These are phyloP conservation scores for Omphalotus guepiniiformis DNA, from an alignment of 768 basidiomycete species.

Conservation along the genomic window DNA sequence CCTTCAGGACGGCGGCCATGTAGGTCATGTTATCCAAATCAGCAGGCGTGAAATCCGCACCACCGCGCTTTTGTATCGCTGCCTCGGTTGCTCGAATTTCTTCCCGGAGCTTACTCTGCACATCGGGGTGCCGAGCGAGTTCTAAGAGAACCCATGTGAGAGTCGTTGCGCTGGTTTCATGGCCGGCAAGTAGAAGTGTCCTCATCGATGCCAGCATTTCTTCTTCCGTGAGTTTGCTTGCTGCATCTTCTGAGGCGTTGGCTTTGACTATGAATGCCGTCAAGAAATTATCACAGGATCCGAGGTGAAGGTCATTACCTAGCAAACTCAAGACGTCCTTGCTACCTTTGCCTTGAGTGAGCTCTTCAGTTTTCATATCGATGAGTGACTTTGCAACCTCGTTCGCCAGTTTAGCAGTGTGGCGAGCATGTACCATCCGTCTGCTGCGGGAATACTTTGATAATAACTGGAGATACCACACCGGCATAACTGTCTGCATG, in stretches of 20 bases:
- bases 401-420: slow-evolving; percentile 40
- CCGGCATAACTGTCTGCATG: slow-evolving; percentile 45
- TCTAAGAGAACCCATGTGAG: slow-evolving; percentile 61
- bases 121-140: slow-evolving; percentile 51
- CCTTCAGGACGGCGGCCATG: slow-evolving; percentile 45
- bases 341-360: slow-evolving; percentile 43
- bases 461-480: slow-evolving; percentile 40
- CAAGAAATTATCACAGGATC: not conserved
- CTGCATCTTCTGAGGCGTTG: slow-evolving; percentile 36
- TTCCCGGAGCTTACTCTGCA: slow-evolving; percentile 57
- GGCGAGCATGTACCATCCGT: slow-evolving; percentile 41
- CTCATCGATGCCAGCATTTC: slow-evolving; percentile 39
- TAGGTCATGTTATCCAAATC: slow-evolving; percentile 52
- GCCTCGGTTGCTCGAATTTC: slow-evolving; percentile 46
- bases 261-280: slow-evolving; percentile 32
- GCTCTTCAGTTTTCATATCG: slow-evolving; percentile 41
- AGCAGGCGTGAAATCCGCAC: slow-evolving; percentile 36
- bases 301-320: slow-evolving; percentile 28
- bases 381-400: slow-evolving; percentile 44
- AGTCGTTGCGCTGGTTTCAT: slow-evolving; percentile 60
- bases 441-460: slow-evolving; percentile 42
- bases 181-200: slow-evolving; percentile 17
- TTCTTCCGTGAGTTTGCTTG: slow-evolving; percentile 32
- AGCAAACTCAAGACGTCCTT: slow-evolving; percentile 57
- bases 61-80: slow-evolving; percentile 31